Percentiles rank a stretch among this genome's conserved stretches.
Conservation (phyloP, 2,329 filamentous ascomycete species). For the Cercospora berteroae region DNA sequence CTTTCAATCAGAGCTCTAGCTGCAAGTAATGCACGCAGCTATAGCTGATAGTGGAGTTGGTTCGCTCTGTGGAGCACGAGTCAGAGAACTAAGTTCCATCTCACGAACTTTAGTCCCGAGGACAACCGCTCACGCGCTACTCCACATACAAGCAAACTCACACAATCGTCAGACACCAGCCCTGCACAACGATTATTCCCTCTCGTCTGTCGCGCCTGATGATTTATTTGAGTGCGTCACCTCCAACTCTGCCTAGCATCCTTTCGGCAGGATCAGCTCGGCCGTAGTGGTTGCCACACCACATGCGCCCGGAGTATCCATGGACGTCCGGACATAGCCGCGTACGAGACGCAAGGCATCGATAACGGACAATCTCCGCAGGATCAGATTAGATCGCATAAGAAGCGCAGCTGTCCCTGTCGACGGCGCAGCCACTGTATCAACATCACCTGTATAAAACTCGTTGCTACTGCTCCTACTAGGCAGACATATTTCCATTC, state of each 20-base stretch:
- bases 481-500: neutral
- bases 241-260: neutral
- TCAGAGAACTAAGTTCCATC: neutral
- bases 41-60: neutral
- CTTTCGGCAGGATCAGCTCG: neutral
- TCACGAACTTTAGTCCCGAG: slow-evolving; percentile 3
- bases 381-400: slow-evolving; percentile 24
- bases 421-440: slow-evolving; percentile 5
- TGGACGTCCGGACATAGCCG: slow-evolving; percentile 7
- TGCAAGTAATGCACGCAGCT: neutral
- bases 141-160: slow-evolving; percentile 3
- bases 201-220: neutral
- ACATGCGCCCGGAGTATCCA: slow-evolving; percentile 1
- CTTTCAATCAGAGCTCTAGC: neutral
- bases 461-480: neutral
- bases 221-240: neutral
- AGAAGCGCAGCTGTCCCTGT: slow-evolving; percentile 15
- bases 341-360: slow-evolving; percentile 1
- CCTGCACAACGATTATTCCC: neutral
- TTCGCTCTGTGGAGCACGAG: neutral
- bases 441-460: slow-evolving; percentile 1
- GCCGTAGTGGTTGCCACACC: neutral
- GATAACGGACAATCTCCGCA: slow-evolving; percentile 1
- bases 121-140: neutral
- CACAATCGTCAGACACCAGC: neutral